Evolutionary conservation across 202 grass and related monocot species (phyloP), one percentile per base, ranked within the genome.

Genomic region (Digitaria exilis): DNA sequence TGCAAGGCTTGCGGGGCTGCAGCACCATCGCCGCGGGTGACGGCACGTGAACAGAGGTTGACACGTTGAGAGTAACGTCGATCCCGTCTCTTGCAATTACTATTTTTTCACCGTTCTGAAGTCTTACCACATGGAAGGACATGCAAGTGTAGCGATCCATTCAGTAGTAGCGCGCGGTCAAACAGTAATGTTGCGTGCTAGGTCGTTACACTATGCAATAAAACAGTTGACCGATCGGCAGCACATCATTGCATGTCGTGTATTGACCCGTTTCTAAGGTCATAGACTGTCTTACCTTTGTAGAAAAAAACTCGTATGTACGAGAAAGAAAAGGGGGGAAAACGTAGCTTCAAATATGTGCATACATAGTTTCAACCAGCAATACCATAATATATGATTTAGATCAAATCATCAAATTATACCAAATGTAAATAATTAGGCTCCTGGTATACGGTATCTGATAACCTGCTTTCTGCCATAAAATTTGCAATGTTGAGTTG

Each of bases 1-100:
- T 48, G 24, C 42, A 48, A 4, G 19, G 7, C 8, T 59, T 26
- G 22, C 9, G 4, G 52, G 50, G 1, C 64, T n/a, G 82, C 55
- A 72, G 52, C 44, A 24, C 25, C 54, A 71, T 65, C 64, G 44
- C 37, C 76, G 75, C 34, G 14, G 6, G 12, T 17, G 70, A 59
- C 9, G 69, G 52, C 77, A 85, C 82, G 77, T 89, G 87, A 85
- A 70, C 4, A 24, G 35, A 77, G 44, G 45, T 65, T 64, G 66
- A 80, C 75, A 31, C 45, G 44, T 64, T 5, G 56, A 64, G 30
- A 73, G 32, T 54, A 44, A 45, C 24, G 37, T 39, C 37, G 37
- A 5, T 12, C 12, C 46, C 32, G 43, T 19, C 70, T 61, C 24
- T 13, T 59, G 24, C 56, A 59, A 59, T 28, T 59, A 59, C 14